Conservation (phyloP, 23 red algal species). For the Cyanidioschyzon merolae region DNA sequence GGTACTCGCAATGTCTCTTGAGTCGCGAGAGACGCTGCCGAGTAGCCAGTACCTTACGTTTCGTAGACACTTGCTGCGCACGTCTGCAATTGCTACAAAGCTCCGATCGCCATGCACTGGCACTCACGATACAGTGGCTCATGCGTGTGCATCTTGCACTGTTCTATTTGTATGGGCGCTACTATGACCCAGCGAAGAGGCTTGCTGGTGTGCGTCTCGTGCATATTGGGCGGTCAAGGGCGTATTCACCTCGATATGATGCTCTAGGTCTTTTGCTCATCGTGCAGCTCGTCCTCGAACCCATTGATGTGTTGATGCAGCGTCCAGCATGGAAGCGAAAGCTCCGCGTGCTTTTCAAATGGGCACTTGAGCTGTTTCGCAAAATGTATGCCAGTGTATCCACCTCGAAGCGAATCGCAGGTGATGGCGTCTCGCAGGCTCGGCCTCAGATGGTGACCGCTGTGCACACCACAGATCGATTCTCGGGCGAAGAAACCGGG, state of each 20-base stretch:
- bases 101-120: neutral
- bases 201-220: conserved; percentile 3
- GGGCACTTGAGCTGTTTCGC: neutral
- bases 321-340: neutral
- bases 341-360: neutral
- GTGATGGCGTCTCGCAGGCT: no score
- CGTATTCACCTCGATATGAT: conserved; percentile 5
- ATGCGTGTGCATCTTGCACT: neutral
- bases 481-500: no score
- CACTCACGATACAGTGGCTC: neutral
- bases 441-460: neutral
- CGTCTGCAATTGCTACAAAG: neutral
- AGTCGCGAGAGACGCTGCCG: neutral
- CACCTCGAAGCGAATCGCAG: no score
- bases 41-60: neutral
- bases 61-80: neutral
- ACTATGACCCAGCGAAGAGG: neutral
- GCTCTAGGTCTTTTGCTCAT: neutral
- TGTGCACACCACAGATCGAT: neutral
- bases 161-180: conserved; percentile 5
- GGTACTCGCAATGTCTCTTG: neutral
- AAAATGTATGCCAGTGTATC: neutral
- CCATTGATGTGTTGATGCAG: neutral
- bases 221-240: neutral
- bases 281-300: neutral